Base-by-base conservation (phyloP, 2,329 filamentous ascomycete genomes). In the Parastagonospora avenae region DNA sequence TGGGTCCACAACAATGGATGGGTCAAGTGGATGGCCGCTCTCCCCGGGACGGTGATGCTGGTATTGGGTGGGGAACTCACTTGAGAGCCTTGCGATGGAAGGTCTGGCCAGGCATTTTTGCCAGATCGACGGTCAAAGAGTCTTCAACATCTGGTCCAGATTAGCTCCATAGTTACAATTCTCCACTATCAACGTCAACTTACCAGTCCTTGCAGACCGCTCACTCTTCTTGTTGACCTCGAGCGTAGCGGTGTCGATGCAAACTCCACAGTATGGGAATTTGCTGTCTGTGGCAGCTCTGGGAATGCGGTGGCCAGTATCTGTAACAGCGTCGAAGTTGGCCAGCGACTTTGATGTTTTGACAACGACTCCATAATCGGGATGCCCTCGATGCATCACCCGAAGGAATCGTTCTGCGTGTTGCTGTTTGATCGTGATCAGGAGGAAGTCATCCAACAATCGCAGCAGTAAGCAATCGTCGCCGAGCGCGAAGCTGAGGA, bases 191-290 rank as follows among this genome's bases (percentile, higher is more conserved):
- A 41, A 44, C 33, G 31, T 33, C 35, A 27, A 52, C 60, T 65
- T 79, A 88, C 80, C 79, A 43, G 71, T 47, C 51, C 76, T 58
- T 73, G 75, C 80, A 55, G 74, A 74, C 42, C 81, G 79, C 29
- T 84, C 80, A 39, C 82, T 78, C 63, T 91, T 86, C 66, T 89
- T 92, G 63, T 79, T 81, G 41, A 97, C 82, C 54, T 91, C 86
- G 27, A 99, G 77, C 0, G 88, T 92, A 44, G 75, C 76, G 14
- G 85, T 90, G 67, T 96, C 79, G 61, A 99, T 91, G 12, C 85
- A 73, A 36, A 85, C 84, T 33, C 94, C 94, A 67, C 94, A 97
- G 73, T 96, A 99, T 0, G 93, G 91, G 69, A 99, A 97, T n/a
- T 67, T 67, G 6, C 55, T n/a, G 1, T 70, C 52, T 76, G 77